Conservation (phyloP, 2,329 filamentous ascomycete genomes). For the Parastagonospora avenae region DNA sequence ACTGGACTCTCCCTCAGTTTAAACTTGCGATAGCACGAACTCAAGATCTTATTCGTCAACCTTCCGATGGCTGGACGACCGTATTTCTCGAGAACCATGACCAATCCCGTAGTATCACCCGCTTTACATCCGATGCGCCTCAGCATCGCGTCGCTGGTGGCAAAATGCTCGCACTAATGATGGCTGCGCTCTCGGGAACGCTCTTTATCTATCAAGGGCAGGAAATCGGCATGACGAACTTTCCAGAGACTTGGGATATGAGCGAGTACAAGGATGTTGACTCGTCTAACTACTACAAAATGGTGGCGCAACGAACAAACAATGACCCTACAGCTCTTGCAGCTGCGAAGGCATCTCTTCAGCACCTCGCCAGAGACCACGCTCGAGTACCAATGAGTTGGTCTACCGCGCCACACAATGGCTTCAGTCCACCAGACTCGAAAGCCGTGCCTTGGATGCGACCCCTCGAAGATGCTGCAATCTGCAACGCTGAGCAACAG, state of each 20-base stretch:
- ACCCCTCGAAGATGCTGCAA: constrained; percentile 59
- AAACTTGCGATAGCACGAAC: constrained; percentile 39
- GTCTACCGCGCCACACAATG: constrained; percentile 61
- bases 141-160: constrained; percentile 52
- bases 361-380: constrained; percentile 68
- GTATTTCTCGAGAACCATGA: constrained; percentile 62
- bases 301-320: constrained; percentile 33
- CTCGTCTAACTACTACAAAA: constrained; percentile 58
- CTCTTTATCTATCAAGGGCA: constrained; percentile 59
- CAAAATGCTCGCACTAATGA: constrained; percentile 56
- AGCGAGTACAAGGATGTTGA: constrained; percentile 60
- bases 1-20: constrained; percentile 38
- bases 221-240: constrained; percentile 58
- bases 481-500: constrained; percentile 65
- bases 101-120: constrained; percentile 56
- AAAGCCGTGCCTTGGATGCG: constrained; percentile 65
- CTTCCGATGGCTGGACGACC: constrained; percentile 52
- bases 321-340: constrained; percentile 46
- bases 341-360: constrained; percentile 58
- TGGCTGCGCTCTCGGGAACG: constrained; percentile 55
- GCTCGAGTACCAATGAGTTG: constrained; percentile 73
- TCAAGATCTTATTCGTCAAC: constrained; percentile 37
- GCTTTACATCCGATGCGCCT: constrained; percentile 56
- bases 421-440: constrained; percentile 59
- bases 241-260: constrained; percentile 51